phyloP scores from a whole-genome alignment of 495 filamentous ascomycete genomes.

The Lepidopterella palustris region DNA sequence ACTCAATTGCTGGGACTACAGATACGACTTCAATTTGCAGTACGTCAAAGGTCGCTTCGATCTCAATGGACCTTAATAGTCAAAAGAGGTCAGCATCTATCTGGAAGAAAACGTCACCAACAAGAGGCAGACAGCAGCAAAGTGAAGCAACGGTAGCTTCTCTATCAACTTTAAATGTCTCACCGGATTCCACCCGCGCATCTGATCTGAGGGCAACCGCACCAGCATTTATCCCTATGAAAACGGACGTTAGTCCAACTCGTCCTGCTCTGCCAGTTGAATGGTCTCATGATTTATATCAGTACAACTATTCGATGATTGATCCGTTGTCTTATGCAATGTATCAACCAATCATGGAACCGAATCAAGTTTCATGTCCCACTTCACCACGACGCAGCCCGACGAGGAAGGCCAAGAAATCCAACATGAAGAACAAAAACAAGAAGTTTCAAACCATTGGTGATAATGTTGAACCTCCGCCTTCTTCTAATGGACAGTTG shows the following conservation, averaged over 20 bases:
- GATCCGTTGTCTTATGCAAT: no score
- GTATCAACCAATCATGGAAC: no score
- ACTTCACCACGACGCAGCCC: background rate
- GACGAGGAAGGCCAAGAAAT: background rate
- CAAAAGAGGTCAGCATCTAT: background rate
- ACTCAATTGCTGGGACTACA: no score
- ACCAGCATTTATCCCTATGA: constrained; percentile 13
- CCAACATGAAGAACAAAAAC: background rate
- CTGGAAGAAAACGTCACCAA: background rate
- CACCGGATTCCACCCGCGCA: background rate
- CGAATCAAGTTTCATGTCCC: background rate
- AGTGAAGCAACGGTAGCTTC: background rate
- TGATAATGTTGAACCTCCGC: background rate
- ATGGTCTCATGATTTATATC: background rate
- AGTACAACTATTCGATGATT: background rate
- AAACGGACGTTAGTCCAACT: background rate
- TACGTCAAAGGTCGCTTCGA: background rate
- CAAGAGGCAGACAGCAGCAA: background rate
- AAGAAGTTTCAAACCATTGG: background rate
- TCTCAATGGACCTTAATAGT: background rate
- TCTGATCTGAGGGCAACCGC: constrained; percentile 18
- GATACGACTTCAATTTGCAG: background rate
- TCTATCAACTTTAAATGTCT: background rate
- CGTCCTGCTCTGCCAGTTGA: background rate
- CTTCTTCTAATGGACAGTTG: background rate